Evolutionary conservation across 805 yeast genomes (phyloP), one percentile per base, ranked within the genome.

Genomic region (Cyberlindnera amylophila): DNA sequence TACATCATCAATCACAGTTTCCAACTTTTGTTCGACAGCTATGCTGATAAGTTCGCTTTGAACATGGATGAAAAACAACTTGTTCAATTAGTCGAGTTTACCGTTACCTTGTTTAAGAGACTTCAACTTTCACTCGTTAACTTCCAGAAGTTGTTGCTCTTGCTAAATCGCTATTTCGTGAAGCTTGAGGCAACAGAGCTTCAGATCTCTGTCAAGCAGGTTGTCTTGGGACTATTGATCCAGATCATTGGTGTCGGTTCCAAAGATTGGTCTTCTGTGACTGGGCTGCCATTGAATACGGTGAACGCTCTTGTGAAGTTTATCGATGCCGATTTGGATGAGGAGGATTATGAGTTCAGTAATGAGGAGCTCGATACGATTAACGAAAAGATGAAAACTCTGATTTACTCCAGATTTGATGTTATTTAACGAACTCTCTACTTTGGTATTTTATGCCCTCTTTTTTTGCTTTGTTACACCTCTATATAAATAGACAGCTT

Each of bases 381-480:
- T 32, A 53, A 53, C 36, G 48, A 49, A n/a, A 44, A 46, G 40
- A 53, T 53, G 57, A 53, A 38, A 28, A 32, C 32, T 26, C 34
- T 53, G 36, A 43, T 53, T 17, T 51, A 53, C 35, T 38, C 53
- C 7, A 49, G 50, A 33, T 53, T 53, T 39, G 46, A 53, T 30
- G 49, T 53, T n/a, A 33, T 47, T 39, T 43, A 18, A 44, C 15
- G 43, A 36, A 34, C 40, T n/a, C 30, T 11, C 27, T 23, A 21
- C 26, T 36, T 28, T 28, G 12, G 11, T 9, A 34, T 17, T 6
- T 26, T 4, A 7, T 24, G 15, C 15, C 14, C 18, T 23, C 16
- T 34, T 13, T 34, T 16, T n/a, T 23, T 6, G 12, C 8, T 33
- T 12, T 19, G n/a, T 33, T n/a, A 21, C 24, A 21, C 24, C 24